These are phyloP conservation scores for Kernera saxatilis DNA, from an alignment of 345 rosid species.

Conservation along the genomic window DNA sequence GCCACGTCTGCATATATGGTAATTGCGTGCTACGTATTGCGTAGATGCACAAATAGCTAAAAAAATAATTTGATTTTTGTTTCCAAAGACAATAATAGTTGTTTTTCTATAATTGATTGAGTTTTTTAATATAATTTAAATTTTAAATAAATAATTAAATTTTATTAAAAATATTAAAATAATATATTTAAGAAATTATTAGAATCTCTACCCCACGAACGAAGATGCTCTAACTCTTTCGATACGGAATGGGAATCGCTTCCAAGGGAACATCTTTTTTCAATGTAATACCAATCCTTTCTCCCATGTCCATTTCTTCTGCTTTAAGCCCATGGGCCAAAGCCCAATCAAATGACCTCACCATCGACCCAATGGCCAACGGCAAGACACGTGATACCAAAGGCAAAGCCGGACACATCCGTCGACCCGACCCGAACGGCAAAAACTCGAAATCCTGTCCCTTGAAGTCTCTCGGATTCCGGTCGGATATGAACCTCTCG, in stretches of 20 bases:
- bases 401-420: constrained; percentile 85
- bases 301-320: constrained; percentile 63
- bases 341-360: constrained; percentile 60
- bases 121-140: too few relatives aligned
- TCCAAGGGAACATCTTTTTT: constrained; percentile 55
- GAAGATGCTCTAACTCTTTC: too few relatives aligned
- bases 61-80: neutral
- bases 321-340: constrained; percentile 38
- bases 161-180: too few relatives aligned
- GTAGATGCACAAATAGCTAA: neutral
- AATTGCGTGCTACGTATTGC: neutral
- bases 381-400: constrained; percentile 61
- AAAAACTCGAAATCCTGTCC: constrained; percentile 64
- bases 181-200: too few relatives aligned
- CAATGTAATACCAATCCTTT: constrained; percentile 58
- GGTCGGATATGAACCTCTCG: constrained; percentile 53
- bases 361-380: constrained; percentile 55
- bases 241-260: constrained; percentile 46
- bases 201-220: too few relatives aligned
- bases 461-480: constrained; percentile 41
- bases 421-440: constrained; percentile 82
- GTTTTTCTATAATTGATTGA: too few relatives aligned
- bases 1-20: neutral
- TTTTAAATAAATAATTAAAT: too few relatives aligned
- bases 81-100: too few relatives aligned